phyloP scores from a whole-genome alignment of 306 rosid genomes.

The Quillaja saponaria region DNA sequence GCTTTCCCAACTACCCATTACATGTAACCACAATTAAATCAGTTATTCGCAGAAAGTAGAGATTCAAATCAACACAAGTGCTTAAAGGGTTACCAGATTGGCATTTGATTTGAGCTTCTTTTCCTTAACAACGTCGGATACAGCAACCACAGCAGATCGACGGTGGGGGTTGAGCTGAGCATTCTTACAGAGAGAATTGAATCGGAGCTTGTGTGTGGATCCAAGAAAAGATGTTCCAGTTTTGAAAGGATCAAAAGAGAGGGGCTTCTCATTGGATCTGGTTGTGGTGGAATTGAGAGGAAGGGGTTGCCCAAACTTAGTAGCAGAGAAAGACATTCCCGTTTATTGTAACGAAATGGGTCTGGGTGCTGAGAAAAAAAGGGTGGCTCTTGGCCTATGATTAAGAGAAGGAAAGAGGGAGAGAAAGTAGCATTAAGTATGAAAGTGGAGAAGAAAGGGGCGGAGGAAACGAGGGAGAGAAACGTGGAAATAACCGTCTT shows the following conservation, averaged over 20 bases:
- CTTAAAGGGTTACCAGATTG: constrained; percentile 55
- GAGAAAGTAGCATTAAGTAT: neutral
- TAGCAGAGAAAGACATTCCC: constrained; percentile 70
- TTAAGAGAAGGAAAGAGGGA: constrained; percentile 14
- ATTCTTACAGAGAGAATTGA: constrained; percentile 34
- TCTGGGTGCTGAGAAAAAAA: constrained; percentile 18
- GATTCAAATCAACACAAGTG: neutral
- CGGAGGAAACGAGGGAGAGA: constrained; percentile 72
- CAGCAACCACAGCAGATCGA: constrained; percentile 57
- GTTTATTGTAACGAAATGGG: neutral
- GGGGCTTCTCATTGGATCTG: constrained; percentile 79
- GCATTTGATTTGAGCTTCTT: constrained; percentile 50
- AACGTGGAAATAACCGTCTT: constrained; percentile 63
- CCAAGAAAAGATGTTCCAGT: constrained; percentile 59
- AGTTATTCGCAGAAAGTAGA: neutral
- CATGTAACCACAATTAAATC: constrained; percentile 12
- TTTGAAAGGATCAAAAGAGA: constrained; percentile 40
- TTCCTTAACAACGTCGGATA: constrained; percentile 57
- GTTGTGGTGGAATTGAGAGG: constrained; percentile 45
- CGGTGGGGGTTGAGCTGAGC: constrained; percentile 34
- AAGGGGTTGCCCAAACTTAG: constrained; percentile 56
- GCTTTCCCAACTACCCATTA: constrained; percentile 16
- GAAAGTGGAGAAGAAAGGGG: constrained; percentile 23
- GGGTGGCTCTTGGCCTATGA: neutral
- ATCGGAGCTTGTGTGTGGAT: constrained; percentile 62